Evolutionary conservation across 345 rosid genomes (phyloP).

Genomic region (Citropsis articulata): DNA sequence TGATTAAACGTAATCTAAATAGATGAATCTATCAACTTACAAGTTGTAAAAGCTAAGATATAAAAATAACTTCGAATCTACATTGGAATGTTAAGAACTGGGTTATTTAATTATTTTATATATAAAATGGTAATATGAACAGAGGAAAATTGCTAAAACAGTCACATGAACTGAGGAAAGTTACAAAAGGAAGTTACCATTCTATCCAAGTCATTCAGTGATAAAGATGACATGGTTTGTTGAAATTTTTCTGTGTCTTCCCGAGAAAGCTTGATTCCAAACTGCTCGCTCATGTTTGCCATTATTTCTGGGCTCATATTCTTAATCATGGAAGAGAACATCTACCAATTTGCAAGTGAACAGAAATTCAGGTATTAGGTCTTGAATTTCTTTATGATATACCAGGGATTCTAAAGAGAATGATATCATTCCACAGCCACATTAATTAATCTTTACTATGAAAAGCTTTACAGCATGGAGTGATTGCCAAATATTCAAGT

Average conservation of each 20-base stretch:
- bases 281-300: constrained; percentile 94
- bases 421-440: not conserved
- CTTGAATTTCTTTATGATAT: not conserved
- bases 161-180: not conserved
- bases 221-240: constrained; percentile 86
- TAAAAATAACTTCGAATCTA: not conserved
- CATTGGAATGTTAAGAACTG: not conserved
- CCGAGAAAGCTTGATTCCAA: constrained; percentile 74
- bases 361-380: not conserved
- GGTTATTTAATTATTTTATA: not conserved
- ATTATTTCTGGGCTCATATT: constrained; percentile 93
- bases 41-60: not conserved
- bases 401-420: not conserved
- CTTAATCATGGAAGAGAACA: constrained; percentile 83
- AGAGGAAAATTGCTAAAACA: not conserved
- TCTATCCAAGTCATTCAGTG: constrained; percentile 78
- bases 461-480: not conserved
- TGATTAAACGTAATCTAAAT: not conserved
- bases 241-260: constrained; percentile 92
- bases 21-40: not conserved
- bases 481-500: not conserved
- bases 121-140: not conserved
- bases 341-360: constrained; percentile 42
- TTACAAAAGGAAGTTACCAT: constrained; percentile 50
- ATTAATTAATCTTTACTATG: not conserved